Conservation (phyloP, 805 yeast genomes). For the Lipomyces orientalis region DNA sequence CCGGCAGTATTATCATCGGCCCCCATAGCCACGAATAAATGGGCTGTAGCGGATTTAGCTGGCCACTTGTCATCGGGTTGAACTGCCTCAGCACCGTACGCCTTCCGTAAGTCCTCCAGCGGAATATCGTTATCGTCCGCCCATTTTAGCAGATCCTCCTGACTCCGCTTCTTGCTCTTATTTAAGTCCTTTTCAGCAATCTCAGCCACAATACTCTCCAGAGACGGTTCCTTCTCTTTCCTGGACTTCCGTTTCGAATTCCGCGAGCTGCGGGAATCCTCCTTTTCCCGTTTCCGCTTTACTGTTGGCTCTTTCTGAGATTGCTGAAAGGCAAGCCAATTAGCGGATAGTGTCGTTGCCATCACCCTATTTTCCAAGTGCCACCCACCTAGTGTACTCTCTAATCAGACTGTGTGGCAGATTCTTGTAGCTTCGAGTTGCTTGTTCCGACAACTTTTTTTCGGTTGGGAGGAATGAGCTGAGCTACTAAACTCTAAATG, state of each 20-base stretch:
- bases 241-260: not conserved
- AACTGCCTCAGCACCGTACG: conserved; percentile 36
- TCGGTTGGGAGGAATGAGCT: not conserved
- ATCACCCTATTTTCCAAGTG: not conserved
- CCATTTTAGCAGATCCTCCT: conserved; percentile 37
- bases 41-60: conserved; percentile 26
- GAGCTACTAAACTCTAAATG: not conserved
- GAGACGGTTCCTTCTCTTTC: not conserved
- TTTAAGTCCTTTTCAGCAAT: conserved; percentile 3
- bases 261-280: not conserved
- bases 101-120: conserved; percentile 38
- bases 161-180: not conserved
- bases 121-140: conserved; percentile 44
- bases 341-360: conserved; percentile 27
- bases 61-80: conserved; percentile 1
- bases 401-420: not conserved
- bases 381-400: not conserved
- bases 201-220: not conserved
- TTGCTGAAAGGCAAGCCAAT: conserved; percentile 31
- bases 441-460: not conserved
- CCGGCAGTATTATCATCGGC: conserved; percentile 6
- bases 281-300: conserved; percentile 10
- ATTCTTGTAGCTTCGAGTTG: not conserved
- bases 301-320: not conserved
- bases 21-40: conserved; percentile 25